Evolutionary conservation across 2,329 filamentous ascomycete species (phyloP).

Genomic region (Xylariaceae sp.): DNA sequence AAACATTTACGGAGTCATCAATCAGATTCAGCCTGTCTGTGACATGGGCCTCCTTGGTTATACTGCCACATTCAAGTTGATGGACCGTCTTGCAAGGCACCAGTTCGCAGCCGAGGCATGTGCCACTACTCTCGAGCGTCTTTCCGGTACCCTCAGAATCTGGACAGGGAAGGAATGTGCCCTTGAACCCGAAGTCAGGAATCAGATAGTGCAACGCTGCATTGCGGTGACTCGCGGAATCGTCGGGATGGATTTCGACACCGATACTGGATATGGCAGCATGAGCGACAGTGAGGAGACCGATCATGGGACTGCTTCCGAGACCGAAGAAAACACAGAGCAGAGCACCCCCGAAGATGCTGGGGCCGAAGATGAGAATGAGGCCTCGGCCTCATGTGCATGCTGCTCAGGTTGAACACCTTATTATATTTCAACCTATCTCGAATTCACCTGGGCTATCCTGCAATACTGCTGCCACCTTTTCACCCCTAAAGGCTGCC

Average conservation of each 20-base stretch:
- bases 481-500: too few relatives aligned
- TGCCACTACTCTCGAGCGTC: slow-evolving; percentile 47
- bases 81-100: slow-evolving; percentile 49
- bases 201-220: slow-evolving; percentile 53
- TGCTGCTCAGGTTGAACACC: too few relatives aligned
- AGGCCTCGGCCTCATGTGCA: too few relatives aligned
- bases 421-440: too few relatives aligned
- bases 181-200: slow-evolving; percentile 48
- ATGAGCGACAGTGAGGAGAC: slow-evolving; percentile 18
- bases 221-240: slow-evolving; percentile 52
- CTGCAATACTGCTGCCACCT: too few relatives aligned
- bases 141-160: slow-evolving; percentile 55
- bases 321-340: too few relatives aligned
- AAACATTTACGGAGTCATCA: slow-evolving; percentile 47
- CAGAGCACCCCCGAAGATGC: too few relatives aligned
- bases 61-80: slow-evolving; percentile 54
- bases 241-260: slow-evolving; percentile 57
- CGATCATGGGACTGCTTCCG: too few relatives aligned
- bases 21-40: slow-evolving; percentile 37
- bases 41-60: slow-evolving; percentile 56
- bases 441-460: too few relatives aligned
- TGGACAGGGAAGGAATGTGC: slow-evolving; percentile 56
- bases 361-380: too few relatives aligned
- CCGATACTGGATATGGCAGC: slow-evolving; percentile 52
- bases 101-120: slow-evolving; percentile 45